These are phyloP conservation scores for Penicillium roqueforti DNA, from an alignment of 495 filamentous ascomycete species.

Conservation along the genomic window DNA sequence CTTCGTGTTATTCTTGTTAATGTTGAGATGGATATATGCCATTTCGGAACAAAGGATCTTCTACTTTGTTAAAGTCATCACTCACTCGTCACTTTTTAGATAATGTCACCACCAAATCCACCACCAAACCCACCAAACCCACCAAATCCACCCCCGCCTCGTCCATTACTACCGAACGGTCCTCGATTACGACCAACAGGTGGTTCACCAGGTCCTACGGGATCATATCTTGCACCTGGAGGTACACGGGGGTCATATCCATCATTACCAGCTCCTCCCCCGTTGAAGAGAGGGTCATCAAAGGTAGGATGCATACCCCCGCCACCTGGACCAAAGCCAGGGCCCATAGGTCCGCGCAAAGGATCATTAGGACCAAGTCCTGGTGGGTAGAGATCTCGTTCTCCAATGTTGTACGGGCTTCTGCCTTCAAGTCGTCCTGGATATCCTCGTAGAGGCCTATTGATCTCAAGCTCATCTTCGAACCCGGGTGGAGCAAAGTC, in stretches of 20 bases:
- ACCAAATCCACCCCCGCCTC: conserved; percentile 48
- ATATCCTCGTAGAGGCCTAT: conserved; percentile 57
- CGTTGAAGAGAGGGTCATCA: conserved; percentile 85
- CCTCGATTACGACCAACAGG: conserved; percentile 47
- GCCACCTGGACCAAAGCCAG: conserved; percentile 48
- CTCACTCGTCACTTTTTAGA: conserved; percentile 37
- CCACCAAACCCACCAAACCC: conserved; percentile 59
- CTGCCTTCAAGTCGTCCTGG: conserved; percentile 46
- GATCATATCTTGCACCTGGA: conserved; percentile 70
- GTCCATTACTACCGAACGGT: conserved; percentile 35
- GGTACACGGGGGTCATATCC: conserved; percentile 46
- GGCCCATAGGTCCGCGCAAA: conserved; percentile 58
- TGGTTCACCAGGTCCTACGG: conserved; percentile 67
- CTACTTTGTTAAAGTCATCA: background rate
- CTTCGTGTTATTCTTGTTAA: background rate
- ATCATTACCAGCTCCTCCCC: conserved; percentile 42
- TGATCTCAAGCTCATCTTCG: conserved; percentile 88
- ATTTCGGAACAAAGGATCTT: background rate
- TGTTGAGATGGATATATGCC: background rate
- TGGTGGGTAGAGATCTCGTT: conserved; percentile 80
- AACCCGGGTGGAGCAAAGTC: conserved; percentile 86
- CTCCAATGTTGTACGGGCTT: conserved; percentile 64
- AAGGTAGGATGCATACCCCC: conserved; percentile 95
- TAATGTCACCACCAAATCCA: conserved; percentile 66
- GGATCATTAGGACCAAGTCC: conserved; percentile 85